A percentile compares a stretch with the other conserved stretches of the same genome.
phyloP scores from a whole-genome alignment of 2,329 filamentous ascomycete genomes.

The Sordariomycetes sp. region DNA sequence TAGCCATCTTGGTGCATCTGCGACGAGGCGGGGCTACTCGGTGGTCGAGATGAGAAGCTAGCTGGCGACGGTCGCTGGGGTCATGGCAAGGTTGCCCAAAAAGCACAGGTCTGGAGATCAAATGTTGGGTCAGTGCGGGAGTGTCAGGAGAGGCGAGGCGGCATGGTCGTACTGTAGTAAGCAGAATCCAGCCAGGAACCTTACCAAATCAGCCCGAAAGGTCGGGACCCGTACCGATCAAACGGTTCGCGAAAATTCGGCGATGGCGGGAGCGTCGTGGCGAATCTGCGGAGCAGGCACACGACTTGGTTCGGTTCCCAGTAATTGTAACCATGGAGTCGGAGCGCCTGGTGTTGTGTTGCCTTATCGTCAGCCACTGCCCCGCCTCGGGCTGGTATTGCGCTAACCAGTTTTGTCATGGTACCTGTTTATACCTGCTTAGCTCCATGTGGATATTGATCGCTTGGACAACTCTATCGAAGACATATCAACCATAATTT shows the following conservation, averaged over 20 bases:
- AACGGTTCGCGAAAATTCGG: not conserved
- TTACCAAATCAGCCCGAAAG: not conserved
- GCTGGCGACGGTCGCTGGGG: slow-evolving; percentile 5
- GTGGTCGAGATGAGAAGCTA: not conserved
- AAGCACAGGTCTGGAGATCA: not conserved
- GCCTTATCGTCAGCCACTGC: not conserved
- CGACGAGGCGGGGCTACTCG: not conserved
- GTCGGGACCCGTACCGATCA: not conserved
- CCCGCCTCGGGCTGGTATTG: not conserved
- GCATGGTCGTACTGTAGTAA: not conserved
- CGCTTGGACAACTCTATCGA: too few species aligned
- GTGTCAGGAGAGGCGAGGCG: not conserved
- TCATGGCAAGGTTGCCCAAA: not conserved
- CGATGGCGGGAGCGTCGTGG: not conserved
- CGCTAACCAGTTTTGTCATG: not conserved
- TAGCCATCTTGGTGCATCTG: slow-evolving; percentile 21
- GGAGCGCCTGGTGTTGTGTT: not conserved
- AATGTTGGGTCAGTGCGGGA: not conserved
- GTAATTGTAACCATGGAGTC: not conserved
- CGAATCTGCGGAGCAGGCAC: not conserved
- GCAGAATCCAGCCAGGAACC: not conserved
- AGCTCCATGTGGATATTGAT: too few species aligned
- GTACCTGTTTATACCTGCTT: not conserved
- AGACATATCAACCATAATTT: too few species aligned
- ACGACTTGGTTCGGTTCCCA: not conserved